phyloP scores from a whole-genome alignment of 1,284 basidiomycete species.

The Ceratorhiza oryzae-sativae region DNA sequence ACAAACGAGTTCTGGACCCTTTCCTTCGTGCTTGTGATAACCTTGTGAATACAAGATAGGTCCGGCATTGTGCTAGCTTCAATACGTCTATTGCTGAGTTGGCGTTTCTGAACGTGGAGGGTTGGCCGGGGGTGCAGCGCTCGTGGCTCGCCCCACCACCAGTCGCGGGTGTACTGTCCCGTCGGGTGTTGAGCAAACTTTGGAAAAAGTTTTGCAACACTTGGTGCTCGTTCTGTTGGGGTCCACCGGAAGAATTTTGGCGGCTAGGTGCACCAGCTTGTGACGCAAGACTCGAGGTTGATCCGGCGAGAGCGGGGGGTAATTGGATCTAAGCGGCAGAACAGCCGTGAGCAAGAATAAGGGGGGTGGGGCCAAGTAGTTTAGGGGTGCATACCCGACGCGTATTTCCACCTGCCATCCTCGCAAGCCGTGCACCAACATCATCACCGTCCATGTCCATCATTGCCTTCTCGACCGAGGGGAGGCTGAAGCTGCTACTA shows the following conservation, averaged over 20 bases:
- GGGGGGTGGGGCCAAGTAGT: conserved; percentile 42
- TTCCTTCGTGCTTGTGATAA: too few species aligned
- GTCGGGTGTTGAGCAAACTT: conserved; percentile 62
- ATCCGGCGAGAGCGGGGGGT: conserved; percentile 2
- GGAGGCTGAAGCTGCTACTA: conserved; percentile 79
- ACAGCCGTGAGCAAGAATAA: conserved; percentile 5
- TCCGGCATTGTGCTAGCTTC: neutral
- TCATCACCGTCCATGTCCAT: conserved; percentile 79
- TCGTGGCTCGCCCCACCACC: neutral
- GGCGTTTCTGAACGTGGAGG: conserved; percentile 6
- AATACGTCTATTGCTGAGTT: neutral
- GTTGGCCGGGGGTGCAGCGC: neutral
- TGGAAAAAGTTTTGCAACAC: conserved; percentile 88
- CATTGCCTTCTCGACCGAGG: conserved; percentile 84
- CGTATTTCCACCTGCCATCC: conserved; percentile 48
- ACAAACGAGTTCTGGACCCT: too few species aligned
- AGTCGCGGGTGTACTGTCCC: conserved; percentile 30
- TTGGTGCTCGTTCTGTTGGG: conserved; percentile 64
- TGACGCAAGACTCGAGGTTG: neutral
- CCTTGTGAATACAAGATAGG: neutral
- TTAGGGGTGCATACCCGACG: conserved; percentile 44
- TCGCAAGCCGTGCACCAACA: conserved; percentile 44
- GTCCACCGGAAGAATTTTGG: conserved; percentile 1
- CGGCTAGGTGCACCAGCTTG: conserved; percentile 14
- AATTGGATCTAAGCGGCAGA: conserved; percentile 11